Base-by-base conservation (phyloP, 2,329 filamentous ascomycete genomes). In the Penicillium sp. region DNA sequence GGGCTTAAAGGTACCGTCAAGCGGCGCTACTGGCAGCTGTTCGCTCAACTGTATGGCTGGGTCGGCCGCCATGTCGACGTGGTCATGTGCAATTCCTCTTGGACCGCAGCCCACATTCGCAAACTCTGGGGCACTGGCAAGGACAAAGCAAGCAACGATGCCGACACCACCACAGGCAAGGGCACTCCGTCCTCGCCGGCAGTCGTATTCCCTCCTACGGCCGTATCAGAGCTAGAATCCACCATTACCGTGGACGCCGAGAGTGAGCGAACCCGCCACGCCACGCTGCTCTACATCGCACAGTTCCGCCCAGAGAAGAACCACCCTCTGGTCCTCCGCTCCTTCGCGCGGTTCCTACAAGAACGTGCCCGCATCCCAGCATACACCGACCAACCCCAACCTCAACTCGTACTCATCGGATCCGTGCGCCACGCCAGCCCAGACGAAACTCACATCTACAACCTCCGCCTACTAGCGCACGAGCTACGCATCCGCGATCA, bases 271-370 rank as follows among this genome's bases (percentile, higher is more conserved):
- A 80, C 81, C 55, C 88, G 95, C 38, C 85, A 92, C 66, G 88
- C 88, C 45, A 85, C 88, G 44, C 80, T 99, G 15, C 83, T 99
- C 19, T 99, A 97, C 80, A 97, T 99, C 70, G 95, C 94, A 2
- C 95, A 99, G 76, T 99, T 99, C 77, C 90, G 95, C 0, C 94
- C 95, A 0, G 95, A 99, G 78, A 99, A 99, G 83, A 97, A 97
- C 76, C 95, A 99, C 79, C 84, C 89, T 40, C 86, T 97, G 26
- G 90, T 99, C 58, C 81, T 99, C 45, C 86, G 91, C 69, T 88
- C 95, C 0, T 99, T 97, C 73, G 87, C 92, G 35, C 81, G 88
- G 57, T 94, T 96, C 72, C 79, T 92, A 64, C 86, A 86, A 70
- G 82, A 78, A 55, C 67, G 81, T 0, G 78, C 80, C 30, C 82